Base-by-base conservation (phyloP, 2,329 filamentous ascomycete species). In the Orbilia oligospora region DNA sequence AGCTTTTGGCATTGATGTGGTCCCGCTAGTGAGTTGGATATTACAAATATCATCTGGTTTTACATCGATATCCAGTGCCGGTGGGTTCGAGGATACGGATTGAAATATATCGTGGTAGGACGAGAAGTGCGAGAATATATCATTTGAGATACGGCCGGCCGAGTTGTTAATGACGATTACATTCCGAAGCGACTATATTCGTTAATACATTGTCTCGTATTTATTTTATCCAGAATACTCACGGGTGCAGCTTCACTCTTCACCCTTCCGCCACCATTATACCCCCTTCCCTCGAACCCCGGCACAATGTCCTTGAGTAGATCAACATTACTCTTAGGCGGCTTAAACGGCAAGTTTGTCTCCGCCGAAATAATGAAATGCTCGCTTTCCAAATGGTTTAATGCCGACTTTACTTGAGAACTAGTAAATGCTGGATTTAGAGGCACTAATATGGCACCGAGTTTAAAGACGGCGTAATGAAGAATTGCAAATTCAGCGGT, bases 391-490 rank as follows among this genome's bases (percentile, higher is more conserved):
- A 99, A 88, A 82, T 97, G 94, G 8, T 88, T 88, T 30, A 98
- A 86, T 0, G 94, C 95, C 1, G 93, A 89, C 4, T 89, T 87
- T 8, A 98, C 90, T 86, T 98, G 96, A 4, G 86, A 84, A 2
- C 89, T 87, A 81, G 93, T 97, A 87, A 98, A 98, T 0, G 90
- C 91, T 20, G 94, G 95, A 84, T 99, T 98, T 24, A 98, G 86
- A 0, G 95, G 96, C n/a, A 97, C 94, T 80, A 98, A 87, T 64
- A 98, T 89, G 24, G 93, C 95, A n/a, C 96, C 96, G 9, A 98
- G 88, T 85, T 98, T 98, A 87, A 95, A 97, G 69, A 96, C 84
- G 0, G 94, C 94, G 85, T 98, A 98, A 5, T 86, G 82, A 84
- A 96, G 88, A 63, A 91, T 91, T 2, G 93, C 93, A 83, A 93